Evolutionary conservation across 1,139 yeast species (phyloP).

Genomic region (Lodderomyces elongisporus): DNA sequence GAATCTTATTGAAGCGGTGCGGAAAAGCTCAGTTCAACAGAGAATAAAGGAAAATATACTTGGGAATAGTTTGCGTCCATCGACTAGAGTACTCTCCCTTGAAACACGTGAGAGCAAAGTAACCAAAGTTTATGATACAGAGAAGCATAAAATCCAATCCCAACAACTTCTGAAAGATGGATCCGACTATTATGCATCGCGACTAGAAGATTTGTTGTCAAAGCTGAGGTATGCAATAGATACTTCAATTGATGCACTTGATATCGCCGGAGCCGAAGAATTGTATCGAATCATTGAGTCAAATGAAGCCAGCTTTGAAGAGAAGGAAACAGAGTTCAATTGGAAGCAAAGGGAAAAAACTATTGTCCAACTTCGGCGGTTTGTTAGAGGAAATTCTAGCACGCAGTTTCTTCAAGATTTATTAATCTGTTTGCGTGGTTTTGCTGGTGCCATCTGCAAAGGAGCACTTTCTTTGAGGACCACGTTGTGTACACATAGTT

Average conservation of each 20-base stretch:
- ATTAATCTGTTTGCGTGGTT: slow-evolving; percentile 33
- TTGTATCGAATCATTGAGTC: slow-evolving; percentile 17
- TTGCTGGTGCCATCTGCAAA: slow-evolving; percentile 63
- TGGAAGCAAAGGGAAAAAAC: slow-evolving; percentile 73
- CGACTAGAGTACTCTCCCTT: background rate
- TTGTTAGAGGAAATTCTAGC: slow-evolving; percentile 53
- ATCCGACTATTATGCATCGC: background rate
- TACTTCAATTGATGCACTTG: slow-evolving; percentile 16
- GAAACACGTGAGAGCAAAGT: background rate
- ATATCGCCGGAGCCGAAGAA: slow-evolving; percentile 15
- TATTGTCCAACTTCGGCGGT: slow-evolving; percentile 51
- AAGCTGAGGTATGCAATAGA: slow-evolving; percentile 26
- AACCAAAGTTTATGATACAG: no score
- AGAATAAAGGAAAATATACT: background rate
- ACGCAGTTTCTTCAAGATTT: slow-evolving; percentile 39
- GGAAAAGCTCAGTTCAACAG: background rate
- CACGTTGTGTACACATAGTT: slow-evolving; percentile 69
- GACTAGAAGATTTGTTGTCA: slow-evolving; percentile 12
- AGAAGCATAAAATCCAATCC: no score
- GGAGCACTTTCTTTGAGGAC: slow-evolving; percentile 76
- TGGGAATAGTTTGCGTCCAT: no score
- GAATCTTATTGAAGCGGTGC: background rate
- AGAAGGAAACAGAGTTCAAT: slow-evolving; percentile 83
- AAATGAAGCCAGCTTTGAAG: slow-evolving; percentile 44
- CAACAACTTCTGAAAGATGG: background rate